Percentiles rank a stretch among this genome's conserved stretches.
These are phyloP conservation scores for Cercospora citrullina DNA, from an alignment of 2,329 filamentous ascomycete species.

Conservation along the genomic window DNA sequence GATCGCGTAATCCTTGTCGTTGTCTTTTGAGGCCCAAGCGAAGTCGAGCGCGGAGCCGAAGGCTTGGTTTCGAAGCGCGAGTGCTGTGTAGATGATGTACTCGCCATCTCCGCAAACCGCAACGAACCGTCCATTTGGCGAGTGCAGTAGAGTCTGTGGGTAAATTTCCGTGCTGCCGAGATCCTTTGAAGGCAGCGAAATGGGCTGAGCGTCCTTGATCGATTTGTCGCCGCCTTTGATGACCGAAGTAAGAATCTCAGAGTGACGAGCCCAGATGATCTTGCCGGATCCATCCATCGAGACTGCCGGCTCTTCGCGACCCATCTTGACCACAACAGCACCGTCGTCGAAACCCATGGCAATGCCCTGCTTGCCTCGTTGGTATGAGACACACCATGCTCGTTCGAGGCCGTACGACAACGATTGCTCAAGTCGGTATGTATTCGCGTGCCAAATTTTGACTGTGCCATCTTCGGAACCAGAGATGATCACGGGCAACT, in stretches of 20 bases:
- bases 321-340: conserved; percentile 96
- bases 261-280: conserved; percentile 92
- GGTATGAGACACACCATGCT: conserved; percentile 96
- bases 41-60: conserved; percentile 96
- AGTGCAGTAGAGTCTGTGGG: conserved; percentile 89
- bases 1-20: conserved; percentile 97
- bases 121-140: conserved; percentile 90
- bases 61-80: conserved; percentile 95
- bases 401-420: conserved; percentile 93
- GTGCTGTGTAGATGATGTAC: conserved; percentile 97
- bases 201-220: conserved; percentile 84
- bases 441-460: conserved; percentile 98
- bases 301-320: conserved; percentile 92
- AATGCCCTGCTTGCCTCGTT: conserved; percentile 89
- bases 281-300: conserved; percentile 97
- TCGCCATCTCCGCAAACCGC: conserved; percentile 93
- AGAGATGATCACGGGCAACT: conserved; percentile 94
- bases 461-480: conserved; percentile 96
- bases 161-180: conserved; percentile 96
- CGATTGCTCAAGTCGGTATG: conserved; percentile 92
- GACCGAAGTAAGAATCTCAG: conserved; percentile 89
- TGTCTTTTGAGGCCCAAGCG: conserved; percentile 94
- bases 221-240: conserved; percentile 87
- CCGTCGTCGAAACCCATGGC: conserved; percentile 97
- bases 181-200: conserved; percentile 87